Evolutionary conservation across 2,329 filamentous ascomycete genomes (phyloP), one percentile per base, ranked within the genome.

Genomic region (Aulographum hederae): DNA sequence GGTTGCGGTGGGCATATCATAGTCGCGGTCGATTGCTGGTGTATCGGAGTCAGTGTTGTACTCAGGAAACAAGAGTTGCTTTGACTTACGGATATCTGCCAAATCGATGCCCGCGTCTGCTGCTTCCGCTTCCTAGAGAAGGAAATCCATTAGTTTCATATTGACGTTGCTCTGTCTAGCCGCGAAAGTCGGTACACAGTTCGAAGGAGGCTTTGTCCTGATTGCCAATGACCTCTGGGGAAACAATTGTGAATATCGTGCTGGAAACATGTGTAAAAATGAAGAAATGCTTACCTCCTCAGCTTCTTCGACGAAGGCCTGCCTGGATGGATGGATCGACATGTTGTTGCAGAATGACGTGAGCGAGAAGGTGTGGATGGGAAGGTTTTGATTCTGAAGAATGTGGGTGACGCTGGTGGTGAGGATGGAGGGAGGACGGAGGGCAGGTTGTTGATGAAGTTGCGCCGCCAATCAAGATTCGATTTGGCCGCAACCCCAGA

Each of bases 221-320:
- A 36, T 26, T 17, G 18, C n/a, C 20, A 26, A 34, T 50, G 53
- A 47, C 50, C 43, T 39, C 39, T 35, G 36, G 37, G 34, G 26
- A 31, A 35, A 34, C 15, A 32, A 32, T 33, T 36, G 32, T 34
- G n/a, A n/a, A n/a, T n/a, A n/a, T n/a, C n/a, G n/a, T n/a, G n/a
- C n/a, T n/a, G n/a, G n/a, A n/a, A n/a, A n/a, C n/a, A n/a, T n/a
- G n/a, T n/a, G n/a, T n/a, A n/a, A n/a, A n/a, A n/a, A n/a, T n/a
- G n/a, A n/a, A n/a, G n/a, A n/a, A n/a, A n/a, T n/a, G n/a, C n/a
- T n/a, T n/a, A n/a, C n/a, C n/a, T n/a, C n/a, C n/a, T n/a, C n/a
- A n/a, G n/a, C 73, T 49, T 94, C 86, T 64, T 95, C 86, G 40
- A 95, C 84, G 55, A 91, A 94, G 26, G 86, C 86, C 56, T 86